Conservation (phyloP, 345 rosid species). For the Orychophragmus violaceus region DNA sequence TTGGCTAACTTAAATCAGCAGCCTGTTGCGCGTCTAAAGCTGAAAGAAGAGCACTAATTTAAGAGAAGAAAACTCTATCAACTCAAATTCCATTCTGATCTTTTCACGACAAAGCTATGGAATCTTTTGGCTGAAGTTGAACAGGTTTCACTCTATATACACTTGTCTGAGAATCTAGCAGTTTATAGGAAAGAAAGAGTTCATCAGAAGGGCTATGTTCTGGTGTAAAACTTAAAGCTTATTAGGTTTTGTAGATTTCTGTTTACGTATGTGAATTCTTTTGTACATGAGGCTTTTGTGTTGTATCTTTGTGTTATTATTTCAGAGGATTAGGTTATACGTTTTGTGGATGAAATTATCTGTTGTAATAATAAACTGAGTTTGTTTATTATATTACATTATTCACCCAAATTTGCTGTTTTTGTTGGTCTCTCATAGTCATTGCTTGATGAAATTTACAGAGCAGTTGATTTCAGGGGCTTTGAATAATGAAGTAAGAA, state of each 20-base stretch:
- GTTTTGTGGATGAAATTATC: slow-evolving; percentile 15
- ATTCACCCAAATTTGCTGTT: background rate
- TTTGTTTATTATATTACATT: background rate
- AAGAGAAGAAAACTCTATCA: background rate
- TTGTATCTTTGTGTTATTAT: slow-evolving; percentile 23
- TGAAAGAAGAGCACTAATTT: slow-evolving; percentile 65
- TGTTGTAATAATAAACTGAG: slow-evolving; percentile 11
- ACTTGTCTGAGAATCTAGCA: slow-evolving; percentile 14
- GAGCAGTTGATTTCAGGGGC: background rate
- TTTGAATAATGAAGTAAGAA: background rate
- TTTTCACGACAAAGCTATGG: background rate
- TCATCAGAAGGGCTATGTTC: background rate
- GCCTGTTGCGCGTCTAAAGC: slow-evolving; percentile 42
- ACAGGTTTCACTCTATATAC: background rate
- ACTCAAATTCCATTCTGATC: background rate
- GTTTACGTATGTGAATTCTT: slow-evolving; percentile 28
- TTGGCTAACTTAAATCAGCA: slow-evolving; percentile 35
- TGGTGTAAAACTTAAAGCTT: background rate
- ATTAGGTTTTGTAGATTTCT: slow-evolving; percentile 17
- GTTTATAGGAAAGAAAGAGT: slow-evolving; percentile 12
- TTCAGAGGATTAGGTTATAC: slow-evolving; percentile 20
- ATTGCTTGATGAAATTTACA: background rate
- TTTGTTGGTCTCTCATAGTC: background rate
- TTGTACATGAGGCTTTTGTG: slow-evolving; percentile 27
- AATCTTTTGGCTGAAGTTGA: background rate